Evolutionary conservation across 352 stramenopile species (phyloP).

Genomic region (Phytophthora cactorum): DNA sequence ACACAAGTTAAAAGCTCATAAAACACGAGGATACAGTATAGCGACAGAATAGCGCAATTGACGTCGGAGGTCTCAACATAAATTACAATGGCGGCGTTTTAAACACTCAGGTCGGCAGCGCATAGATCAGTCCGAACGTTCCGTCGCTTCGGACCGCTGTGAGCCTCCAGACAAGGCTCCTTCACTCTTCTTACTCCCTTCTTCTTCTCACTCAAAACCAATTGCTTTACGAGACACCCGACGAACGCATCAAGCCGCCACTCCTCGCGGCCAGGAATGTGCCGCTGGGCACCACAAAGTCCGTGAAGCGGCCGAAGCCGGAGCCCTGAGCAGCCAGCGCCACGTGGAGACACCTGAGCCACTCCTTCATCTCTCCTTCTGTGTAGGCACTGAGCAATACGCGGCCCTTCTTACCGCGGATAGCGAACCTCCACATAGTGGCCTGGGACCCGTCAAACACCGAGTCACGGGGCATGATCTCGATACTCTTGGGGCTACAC

Average conservation of each 20-base stretch:
- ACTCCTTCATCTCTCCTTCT: slow-evolving; percentile 87
- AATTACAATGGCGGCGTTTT: slow-evolving; percentile 50
- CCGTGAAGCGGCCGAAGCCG: slow-evolving; percentile 66
- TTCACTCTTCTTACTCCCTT: slow-evolving; percentile 18
- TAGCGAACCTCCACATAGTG: slow-evolving; percentile 85
- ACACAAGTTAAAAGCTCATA: neutral
- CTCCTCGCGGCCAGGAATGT: slow-evolving; percentile 68
- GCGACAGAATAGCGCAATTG: neutral
- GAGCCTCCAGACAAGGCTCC: slow-evolving; percentile 1
- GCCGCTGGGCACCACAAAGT: slow-evolving; percentile 69
- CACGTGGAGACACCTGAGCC: slow-evolving; percentile 80
- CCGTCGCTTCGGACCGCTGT: slow-evolving; percentile 20
- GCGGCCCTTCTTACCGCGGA: slow-evolving; percentile 65
- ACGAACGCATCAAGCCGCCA: slow-evolving; percentile 63
- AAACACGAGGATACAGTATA: neutral
- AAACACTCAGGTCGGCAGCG: slow-evolving; percentile 29
- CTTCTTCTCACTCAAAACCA: slow-evolving; percentile 15
- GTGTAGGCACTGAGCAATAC: slow-evolving; percentile 80
- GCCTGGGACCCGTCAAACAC: slow-evolving; percentile 75
- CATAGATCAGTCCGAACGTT: slow-evolving; percentile 23
- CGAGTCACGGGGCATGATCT: slow-evolving; percentile 86
- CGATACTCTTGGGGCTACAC: slow-evolving; percentile 68
- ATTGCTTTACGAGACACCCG: slow-evolving; percentile 41
- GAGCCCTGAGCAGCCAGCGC: slow-evolving; percentile 58
- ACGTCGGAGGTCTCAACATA: slow-evolving; percentile 43